Evolutionary conservation across 306 rosid genomes (phyloP), one percentile per base, ranked within the genome.

Genomic region (Arachis stenosperma): DNA sequence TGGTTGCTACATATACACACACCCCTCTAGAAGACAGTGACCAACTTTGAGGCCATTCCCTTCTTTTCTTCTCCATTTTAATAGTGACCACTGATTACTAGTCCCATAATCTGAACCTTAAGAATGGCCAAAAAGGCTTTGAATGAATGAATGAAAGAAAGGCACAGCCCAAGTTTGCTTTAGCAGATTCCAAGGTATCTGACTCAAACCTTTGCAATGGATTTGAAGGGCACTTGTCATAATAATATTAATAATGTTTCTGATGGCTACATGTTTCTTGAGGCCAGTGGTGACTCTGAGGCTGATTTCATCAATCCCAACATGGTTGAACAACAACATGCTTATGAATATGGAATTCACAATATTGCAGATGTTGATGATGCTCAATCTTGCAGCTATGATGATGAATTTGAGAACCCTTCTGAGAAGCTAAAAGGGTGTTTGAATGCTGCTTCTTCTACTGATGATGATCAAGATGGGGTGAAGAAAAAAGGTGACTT

Each of bases 271-370:
- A 74, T 88, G 50, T 83, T 87, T 62, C 78, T 90, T 66, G 99
- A 95, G 75, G 96, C 87, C 10, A 78, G 78, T 1, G 99, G 92
- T 14, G 99, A 95, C 74, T 95, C 99, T 9, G 98, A 95, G 65
- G 77, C 51, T 37, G 78, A 78, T 69, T 74, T 33, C 37, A 70
- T 33, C 37, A 70, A 78, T 50, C 71, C 81, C 70, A 39, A 8
- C 48, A 6, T 53, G 66, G 73, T 11, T 69, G 83, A 57, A 9
- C 37, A 33, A 33, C 37, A 33, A 33, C 17, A 54, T 61, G 75
- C 54, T 51, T 53, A 42, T 54, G 76, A 64, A 51, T 53, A 42
- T 54, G 76, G 60, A 51, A 8, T 42, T 67, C 33, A 64, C 11
- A 71, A 33, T 33, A 33, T 33, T 2, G 37, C 67, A 15, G 87